Evolutionary conservation across 495 filamentous ascomycete species (phyloP).

Genomic region (Aspergillus haitiensis): DNA sequence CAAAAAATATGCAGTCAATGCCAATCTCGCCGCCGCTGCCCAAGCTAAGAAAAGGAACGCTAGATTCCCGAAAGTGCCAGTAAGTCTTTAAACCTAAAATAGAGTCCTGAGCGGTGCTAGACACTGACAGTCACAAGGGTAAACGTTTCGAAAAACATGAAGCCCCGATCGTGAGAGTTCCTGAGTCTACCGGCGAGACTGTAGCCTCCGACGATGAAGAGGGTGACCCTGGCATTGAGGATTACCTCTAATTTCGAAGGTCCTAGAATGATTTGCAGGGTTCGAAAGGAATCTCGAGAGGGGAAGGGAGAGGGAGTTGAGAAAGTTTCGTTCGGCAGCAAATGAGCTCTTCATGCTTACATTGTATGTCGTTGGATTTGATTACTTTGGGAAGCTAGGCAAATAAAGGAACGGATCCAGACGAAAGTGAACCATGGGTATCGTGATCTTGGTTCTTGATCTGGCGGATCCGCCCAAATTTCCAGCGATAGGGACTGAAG

Average conservation of each 20-base stretch:
- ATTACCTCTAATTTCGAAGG: constrained; percentile 16
- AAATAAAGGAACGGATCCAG: constrained; percentile 47
- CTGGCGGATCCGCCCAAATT: too few relatives aligned
- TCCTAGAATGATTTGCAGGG: background rate
- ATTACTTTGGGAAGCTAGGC: constrained; percentile 57
- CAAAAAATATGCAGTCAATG: background rate
- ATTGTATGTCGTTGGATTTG: too few relatives aligned
- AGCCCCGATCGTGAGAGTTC: constrained; percentile 11
- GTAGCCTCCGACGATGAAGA: constrained; percentile 25
- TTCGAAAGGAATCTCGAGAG: background rate
- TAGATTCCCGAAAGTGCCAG: constrained; percentile 25
- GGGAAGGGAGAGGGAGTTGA: background rate
- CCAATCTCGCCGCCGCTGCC: background rate
- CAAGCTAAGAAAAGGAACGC: constrained; percentile 4
- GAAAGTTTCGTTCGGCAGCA: too few relatives aligned
- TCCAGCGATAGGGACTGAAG: too few relatives aligned
- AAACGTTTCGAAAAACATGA: constrained; percentile 14
- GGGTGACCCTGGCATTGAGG: constrained; percentile 20
- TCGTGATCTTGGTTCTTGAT: background rate
- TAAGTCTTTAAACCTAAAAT: constrained; percentile 4
- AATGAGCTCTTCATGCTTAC: too few relatives aligned
- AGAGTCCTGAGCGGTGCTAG: background rate
- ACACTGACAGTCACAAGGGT: constrained; percentile 17
- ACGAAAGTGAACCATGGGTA: constrained; percentile 13
- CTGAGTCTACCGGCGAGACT: constrained; percentile 8